Conservation (phyloP, 257 asterid species). For the Cinchona pubescens region DNA sequence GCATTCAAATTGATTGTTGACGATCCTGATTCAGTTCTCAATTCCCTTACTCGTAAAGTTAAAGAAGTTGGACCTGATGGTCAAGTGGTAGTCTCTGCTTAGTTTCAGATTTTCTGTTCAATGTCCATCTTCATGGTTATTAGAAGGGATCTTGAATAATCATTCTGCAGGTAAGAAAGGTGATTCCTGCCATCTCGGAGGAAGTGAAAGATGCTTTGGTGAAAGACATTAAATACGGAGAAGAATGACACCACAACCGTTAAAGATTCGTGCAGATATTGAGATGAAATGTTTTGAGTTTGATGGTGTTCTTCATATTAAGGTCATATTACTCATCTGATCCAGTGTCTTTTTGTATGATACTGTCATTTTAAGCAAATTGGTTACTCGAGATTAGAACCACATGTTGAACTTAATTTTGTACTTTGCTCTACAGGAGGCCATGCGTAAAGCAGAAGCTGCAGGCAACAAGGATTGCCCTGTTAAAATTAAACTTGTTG, state of each 20-base stretch:
- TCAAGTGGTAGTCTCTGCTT: constrained; percentile 55
- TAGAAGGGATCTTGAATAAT: neutral
- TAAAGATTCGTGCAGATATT: constrained; percentile 83
- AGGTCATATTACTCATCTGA: constrained; percentile 43
- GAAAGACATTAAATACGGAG: constrained; percentile 85
- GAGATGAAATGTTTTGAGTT: constrained; percentile 94
- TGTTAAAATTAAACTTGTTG: constrained; percentile 88
- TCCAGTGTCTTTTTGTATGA: constrained; percentile 7
- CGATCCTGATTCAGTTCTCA: constrained; percentile 87
- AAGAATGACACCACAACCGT: constrained; percentile 95
- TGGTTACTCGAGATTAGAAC: neutral
- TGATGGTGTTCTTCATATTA: constrained; percentile 94
- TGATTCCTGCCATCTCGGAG: constrained; percentile 75
- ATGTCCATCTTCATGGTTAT: neutral
- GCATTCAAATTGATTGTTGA: constrained; percentile 81
- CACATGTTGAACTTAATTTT: neutral
- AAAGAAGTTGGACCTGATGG: constrained; percentile 90
- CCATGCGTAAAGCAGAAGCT: constrained; percentile 99
- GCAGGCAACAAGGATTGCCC: constrained; percentile 95
- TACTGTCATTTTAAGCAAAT: neutral
- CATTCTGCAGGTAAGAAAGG: constrained; percentile 59
- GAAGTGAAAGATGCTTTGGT: constrained; percentile 80
- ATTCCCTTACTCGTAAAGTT: constrained; percentile 86
- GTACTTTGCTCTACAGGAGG: constrained; percentile 50
- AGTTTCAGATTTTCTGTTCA: neutral